Conservation (phyloP, 768 basidiomycete species). For the Rhizopogon vinicolor region DNA sequence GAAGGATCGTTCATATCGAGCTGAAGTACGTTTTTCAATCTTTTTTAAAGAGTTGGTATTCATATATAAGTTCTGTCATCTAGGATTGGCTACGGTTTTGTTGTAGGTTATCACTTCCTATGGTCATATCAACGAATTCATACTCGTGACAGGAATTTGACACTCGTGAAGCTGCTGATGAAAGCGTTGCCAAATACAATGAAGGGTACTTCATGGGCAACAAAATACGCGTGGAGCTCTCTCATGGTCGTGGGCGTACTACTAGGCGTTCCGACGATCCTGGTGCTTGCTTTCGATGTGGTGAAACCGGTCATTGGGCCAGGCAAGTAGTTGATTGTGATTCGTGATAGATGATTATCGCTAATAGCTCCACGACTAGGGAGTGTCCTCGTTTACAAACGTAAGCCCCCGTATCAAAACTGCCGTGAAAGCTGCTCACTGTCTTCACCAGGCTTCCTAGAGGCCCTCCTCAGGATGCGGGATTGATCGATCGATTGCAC, state of each 20-base stretch:
- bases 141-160: constrained; percentile 68
- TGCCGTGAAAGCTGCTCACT: background rate
- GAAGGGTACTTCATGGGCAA: constrained; percentile 92
- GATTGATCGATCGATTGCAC: constrained; percentile 56
- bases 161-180: constrained; percentile 73
- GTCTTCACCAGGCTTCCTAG: constrained; percentile 28
- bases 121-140: constrained; percentile 4
- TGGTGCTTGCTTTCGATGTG: constrained; percentile 86
- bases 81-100: constrained; percentile 87
- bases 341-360: background rate
- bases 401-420: constrained; percentile 35
- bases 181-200: constrained; percentile 83
- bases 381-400: constrained; percentile 62
- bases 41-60: constrained; percentile 8
- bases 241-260: constrained; percentile 77
- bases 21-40: constrained; percentile 61
- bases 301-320: constrained; percentile 85
- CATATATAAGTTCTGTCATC: constrained; percentile 4
- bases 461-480: constrained; percentile 42
- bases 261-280: constrained; percentile 83
- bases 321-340: constrained; percentile 44
- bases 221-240: constrained; percentile 84
- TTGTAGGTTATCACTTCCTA: constrained; percentile 47
- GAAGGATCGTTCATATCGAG: constrained; percentile 70
- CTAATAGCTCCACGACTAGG: constrained; percentile 31